Base-by-base conservation (phyloP, 768 basidiomycete genomes). In the Candolleomyces efflorescens region DNA sequence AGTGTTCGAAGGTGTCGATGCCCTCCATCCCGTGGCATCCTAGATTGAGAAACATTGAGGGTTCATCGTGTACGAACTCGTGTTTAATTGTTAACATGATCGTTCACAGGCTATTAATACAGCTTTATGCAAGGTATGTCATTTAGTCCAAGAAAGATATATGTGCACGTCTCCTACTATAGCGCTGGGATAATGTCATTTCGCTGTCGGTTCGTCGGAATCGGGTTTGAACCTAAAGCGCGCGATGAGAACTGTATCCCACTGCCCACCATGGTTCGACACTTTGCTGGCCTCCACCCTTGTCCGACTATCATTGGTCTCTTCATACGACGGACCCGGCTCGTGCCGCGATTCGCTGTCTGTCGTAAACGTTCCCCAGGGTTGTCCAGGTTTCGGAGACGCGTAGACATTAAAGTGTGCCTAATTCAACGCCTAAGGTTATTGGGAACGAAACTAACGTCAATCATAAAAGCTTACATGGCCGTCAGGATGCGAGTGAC, bases 341-440 rank as follows among this genome's bases (percentile, higher is more conserved):
- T 75, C 76, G 3, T 69, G 69, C 10, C 74, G 65, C 9, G 75
- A 64, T 13, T 81, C 76, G 0, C 75, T 78, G 67, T 86, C 80
- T 50, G 82, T 80, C 2, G 83, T 82, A 67, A 90, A 91, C 15
- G 78, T 78, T 6, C 91, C 91, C 91, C 91, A 94, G 1, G 84
- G 80, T 45, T 83, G 78, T 3, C 85, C 84, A 27, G 65, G 64
- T 56, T 71, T 76, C 2, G 80, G 72, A 1, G 78, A 71, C 3
- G 81, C 71, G 65, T 82, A 86, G 12, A 90, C 85, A 58, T 89
- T 87, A 73, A 92, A 92, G 66, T 86, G 82, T 5, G 77, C 82
- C 78, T 87, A 63, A 38, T 43, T 18, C 24, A n/a, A 38, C 45
- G 47, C 45, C 55, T 20, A 27, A 26, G 24, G 3, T 32, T 17